Evolutionary conservation across 352 stramenopile species (phyloP).

Genomic region (Phytophthora quininea): DNA sequence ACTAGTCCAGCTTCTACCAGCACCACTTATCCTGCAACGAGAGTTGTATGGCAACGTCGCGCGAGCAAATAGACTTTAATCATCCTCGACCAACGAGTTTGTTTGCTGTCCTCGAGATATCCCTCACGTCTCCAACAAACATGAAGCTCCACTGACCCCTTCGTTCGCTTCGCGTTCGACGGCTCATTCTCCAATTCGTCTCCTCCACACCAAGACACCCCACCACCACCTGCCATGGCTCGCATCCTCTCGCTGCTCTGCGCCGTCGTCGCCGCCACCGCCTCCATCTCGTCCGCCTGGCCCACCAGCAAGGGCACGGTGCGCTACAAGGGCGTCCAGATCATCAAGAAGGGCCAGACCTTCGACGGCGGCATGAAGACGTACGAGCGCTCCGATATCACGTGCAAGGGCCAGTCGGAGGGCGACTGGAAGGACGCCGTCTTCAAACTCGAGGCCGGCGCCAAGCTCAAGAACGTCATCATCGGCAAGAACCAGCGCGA

Average conservation of each 20-base stretch:
- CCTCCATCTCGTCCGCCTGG: slow-evolving; percentile 22
- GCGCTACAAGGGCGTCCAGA: slow-evolving; percentile 27
- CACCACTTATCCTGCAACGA: too few relatives aligned
- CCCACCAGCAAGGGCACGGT: slow-evolving; percentile 27
- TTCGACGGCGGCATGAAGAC: slow-evolving; percentile 65
- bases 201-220: slow-evolving; percentile 16
- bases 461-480: slow-evolving; percentile 46
- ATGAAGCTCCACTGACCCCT: neutral
- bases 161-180: neutral
- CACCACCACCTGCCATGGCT: slow-evolving; percentile 7
- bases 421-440: slow-evolving; percentile 22
- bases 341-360: slow-evolving; percentile 40
- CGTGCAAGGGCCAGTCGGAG: slow-evolving; percentile 35
- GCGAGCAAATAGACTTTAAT: neutral
- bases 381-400: slow-evolving; percentile 52
- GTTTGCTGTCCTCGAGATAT: neutral
- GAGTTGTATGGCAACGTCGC: neutral
- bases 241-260: slow-evolving; percentile 18
- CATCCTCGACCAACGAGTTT: neutral
- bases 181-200: slow-evolving; percentile 30
- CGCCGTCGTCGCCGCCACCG: slow-evolving; percentile 14
- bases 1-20: neutral
- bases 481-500: slow-evolving; percentile 37
- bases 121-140: neutral
- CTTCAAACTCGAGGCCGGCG: slow-evolving; percentile 35